These are phyloP conservation scores for Backusella tarrabulga DNA, from an alignment of 192 early-diverging fungal genomes.

Conservation along the genomic window DNA sequence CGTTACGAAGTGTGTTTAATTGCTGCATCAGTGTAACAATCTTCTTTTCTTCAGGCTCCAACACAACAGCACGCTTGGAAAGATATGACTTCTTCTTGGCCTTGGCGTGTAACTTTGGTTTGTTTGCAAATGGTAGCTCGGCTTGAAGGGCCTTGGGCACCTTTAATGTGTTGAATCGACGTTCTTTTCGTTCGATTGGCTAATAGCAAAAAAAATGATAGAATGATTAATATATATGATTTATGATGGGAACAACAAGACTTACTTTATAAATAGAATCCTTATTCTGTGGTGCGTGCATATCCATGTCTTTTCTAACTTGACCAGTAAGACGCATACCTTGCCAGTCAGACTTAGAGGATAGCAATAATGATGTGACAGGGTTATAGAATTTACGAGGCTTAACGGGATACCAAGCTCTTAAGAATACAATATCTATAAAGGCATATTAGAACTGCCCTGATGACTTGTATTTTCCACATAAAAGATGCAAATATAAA, in stretches of 20 bases:
- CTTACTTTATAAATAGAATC: slow-evolving; percentile 86
- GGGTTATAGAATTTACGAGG: slow-evolving; percentile 98
- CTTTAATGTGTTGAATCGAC: slow-evolving; percentile 80
- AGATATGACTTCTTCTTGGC: slow-evolving; percentile 51
- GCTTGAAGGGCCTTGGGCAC: slow-evolving; percentile 81
- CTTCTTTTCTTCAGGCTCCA: slow-evolving; percentile 91
- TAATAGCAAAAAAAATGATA: slow-evolving; percentile 17
- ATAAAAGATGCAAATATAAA: neutral
- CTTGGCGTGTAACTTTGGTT: slow-evolving; percentile 69
- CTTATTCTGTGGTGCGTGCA: slow-evolving; percentile 67
- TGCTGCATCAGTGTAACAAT: slow-evolving; percentile 81
- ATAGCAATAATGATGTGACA: slow-evolving; percentile 86
- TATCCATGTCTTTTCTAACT: slow-evolving; percentile 67
- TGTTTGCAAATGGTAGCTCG: slow-evolving; percentile 85
- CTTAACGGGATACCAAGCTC: slow-evolving; percentile 96
- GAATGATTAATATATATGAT: neutral
- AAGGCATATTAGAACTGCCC: slow-evolving; percentile 6
- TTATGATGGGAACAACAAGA: neutral
- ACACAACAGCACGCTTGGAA: slow-evolving; percentile 77
- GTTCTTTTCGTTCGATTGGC: slow-evolving; percentile 71
- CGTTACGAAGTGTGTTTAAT: slow-evolving; percentile 83
- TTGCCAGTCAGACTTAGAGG: slow-evolving; percentile 74
- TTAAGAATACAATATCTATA: slow-evolving; percentile 94
- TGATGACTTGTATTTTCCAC: neutral
- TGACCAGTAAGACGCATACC: slow-evolving; percentile 89